A percentile compares a stretch with the other conserved stretches of the same genome.
Evolutionary conservation across 1,284 basidiomycete genomes (phyloP).

Genomic region (Papiliotrema laurentii): DNA sequence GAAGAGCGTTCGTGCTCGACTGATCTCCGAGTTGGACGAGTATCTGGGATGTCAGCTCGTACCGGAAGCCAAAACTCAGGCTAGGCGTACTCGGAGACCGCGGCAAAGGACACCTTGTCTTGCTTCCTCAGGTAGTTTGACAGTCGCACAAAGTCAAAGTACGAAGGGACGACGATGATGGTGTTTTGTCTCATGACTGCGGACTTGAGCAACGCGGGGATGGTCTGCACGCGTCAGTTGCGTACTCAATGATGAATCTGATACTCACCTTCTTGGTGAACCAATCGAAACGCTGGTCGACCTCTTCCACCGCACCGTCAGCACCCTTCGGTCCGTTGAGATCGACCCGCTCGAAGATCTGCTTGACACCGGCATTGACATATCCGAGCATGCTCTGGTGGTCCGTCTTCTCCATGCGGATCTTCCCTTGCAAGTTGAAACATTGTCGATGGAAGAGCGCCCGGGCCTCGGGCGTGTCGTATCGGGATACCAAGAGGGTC

Average conservation of each 20-base stretch:
- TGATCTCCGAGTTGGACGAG: constrained; percentile 87
- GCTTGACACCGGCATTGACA: constrained; percentile 73
- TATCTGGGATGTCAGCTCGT: constrained; percentile 57
- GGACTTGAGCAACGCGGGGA: constrained; percentile 78
- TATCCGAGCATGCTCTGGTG: constrained; percentile 61
- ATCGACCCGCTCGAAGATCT: constrained; percentile 54
- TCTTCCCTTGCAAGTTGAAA: constrained; percentile 79
- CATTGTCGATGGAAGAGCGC: constrained; percentile 68
- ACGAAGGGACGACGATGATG: constrained; percentile 84
- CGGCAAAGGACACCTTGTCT: constrained; percentile 65
- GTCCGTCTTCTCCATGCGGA: constrained; percentile 57
- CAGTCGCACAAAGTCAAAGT: constrained; percentile 93
- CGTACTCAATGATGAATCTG: not conserved
- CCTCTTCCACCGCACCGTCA: constrained; percentile 66
- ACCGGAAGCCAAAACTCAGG: not conserved
- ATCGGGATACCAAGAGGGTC: constrained; percentile 79
- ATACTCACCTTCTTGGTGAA: constrained; percentile 76
- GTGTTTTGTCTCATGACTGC: constrained; percentile 87
- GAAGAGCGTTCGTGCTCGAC: constrained; percentile 86
- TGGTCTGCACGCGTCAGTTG: constrained; percentile 53
- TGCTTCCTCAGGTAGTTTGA: constrained; percentile 77
- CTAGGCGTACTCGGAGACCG: constrained; percentile 77
- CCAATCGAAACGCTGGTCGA: constrained; percentile 77
- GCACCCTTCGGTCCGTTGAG: constrained; percentile 34
- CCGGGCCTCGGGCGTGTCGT: constrained; percentile 84